Evolutionary conservation across 2,329 filamentous ascomycete genomes (phyloP), one percentile per base, ranked within the genome.

Genomic region (Hypoxylon sp.): DNA sequence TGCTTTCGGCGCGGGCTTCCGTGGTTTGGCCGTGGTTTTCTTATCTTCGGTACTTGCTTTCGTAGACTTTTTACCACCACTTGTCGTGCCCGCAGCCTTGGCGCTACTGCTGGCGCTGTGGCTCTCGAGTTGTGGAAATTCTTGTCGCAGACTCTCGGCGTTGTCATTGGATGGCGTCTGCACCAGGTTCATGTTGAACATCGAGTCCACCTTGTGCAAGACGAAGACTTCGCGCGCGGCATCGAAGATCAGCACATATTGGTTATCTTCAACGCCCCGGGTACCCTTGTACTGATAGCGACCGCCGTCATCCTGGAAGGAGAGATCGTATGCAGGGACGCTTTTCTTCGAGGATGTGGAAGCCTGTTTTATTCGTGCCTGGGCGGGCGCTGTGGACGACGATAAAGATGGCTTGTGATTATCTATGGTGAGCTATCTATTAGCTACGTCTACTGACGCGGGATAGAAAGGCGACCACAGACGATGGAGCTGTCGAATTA

Each of bases 131-230:
- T 93, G 92, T 9, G 89, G 84, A 75, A 93, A 90, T 75, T 90
- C 85, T 53, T 88, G 85, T 51, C 87, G 85, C 43, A 97, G 83
- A 74, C 86, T 88, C 30, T 87, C 86, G 58, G 85, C 80, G 71
- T 93, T 88, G 59, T 84, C 82, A 74, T 91, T 90, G 70, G 85
- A 87, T 2, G 91, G 92, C 13, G 89, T 89, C 60, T 86, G 88
- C 57, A 87, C 89, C 59, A 97, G 81, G 79, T 97, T 98, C 90
- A 97, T 94, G 75, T 93, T 90, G 80, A 97, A 91, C 41, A 90
- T 90, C n/a, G 90, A 91, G 76, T 93, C 89, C 60, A 98, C 83
- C 56, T 89, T 89, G 81, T 98, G 93, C 60, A 98, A 85, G 28
- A 96, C 89, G 72, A 96, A 96, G 61, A 87, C 90, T 75, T 95